Evolutionary conservation across 2,329 filamentous ascomycete genomes (phyloP).

Genomic region (Exserohilum turcica): DNA sequence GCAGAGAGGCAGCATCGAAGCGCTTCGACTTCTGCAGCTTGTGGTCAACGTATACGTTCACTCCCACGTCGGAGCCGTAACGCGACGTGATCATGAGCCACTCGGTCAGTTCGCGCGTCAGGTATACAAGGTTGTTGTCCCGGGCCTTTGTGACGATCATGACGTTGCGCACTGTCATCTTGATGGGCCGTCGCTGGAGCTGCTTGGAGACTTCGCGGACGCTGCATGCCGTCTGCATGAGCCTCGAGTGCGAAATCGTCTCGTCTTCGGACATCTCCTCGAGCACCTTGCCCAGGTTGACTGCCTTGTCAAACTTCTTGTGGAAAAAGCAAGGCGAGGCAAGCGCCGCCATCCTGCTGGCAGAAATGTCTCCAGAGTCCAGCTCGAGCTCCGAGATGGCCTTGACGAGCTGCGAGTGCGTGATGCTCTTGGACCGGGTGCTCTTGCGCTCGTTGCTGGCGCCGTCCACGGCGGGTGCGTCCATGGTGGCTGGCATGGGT

Average conservation of each 20-base stretch:
- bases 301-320: slow-evolving; percentile 92
- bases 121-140: slow-evolving; percentile 87
- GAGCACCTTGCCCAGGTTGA: slow-evolving; percentile 91
- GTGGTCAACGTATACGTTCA: slow-evolving; percentile 97
- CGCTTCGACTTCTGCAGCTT: slow-evolving; percentile 88
- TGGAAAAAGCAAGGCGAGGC: slow-evolving; percentile 98
- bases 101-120: slow-evolving; percentile 83
- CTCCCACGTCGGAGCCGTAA: slow-evolving; percentile 86
- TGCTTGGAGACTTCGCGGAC: slow-evolving; percentile 96
- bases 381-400: slow-evolving; percentile 60
- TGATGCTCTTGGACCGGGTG: slow-evolving; percentile 36
- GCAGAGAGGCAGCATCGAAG: slow-evolving; percentile 76
- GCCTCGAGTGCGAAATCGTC: slow-evolving; percentile 87
- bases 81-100: slow-evolving; percentile 90
- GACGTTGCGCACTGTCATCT: slow-evolving; percentile 86
- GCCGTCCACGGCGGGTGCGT: slow-evolving; percentile 62
- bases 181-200: slow-evolving; percentile 88
- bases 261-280: slow-evolving; percentile 91
- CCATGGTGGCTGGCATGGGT: slow-evolving; percentile 63
- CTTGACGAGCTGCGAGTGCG: slow-evolving; percentile 64
- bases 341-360: slow-evolving; percentile 65
- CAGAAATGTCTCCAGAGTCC: slow-evolving; percentile 49
- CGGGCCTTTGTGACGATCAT: slow-evolving; percentile 99
- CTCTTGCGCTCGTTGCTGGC: slow-evolving; percentile 41
- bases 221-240: slow-evolving; percentile 93